Conservation (phyloP, 2,329 filamentous ascomycete genomes). For the Elsinoe necatrix region DNA sequence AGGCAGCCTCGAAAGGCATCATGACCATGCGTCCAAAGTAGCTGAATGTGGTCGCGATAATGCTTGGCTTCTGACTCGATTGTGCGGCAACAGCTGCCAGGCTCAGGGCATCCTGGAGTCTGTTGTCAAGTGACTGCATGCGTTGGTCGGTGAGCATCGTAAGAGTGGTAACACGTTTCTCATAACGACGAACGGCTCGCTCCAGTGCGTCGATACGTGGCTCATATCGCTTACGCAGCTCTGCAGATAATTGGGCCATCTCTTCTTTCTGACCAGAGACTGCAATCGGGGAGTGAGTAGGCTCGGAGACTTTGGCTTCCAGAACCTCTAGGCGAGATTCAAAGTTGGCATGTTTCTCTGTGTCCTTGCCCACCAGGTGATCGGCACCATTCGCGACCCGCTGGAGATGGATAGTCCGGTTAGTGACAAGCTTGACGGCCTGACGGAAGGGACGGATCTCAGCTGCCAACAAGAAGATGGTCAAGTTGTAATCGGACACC, state of each 20-base stretch:
- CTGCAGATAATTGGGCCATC: slow-evolving; percentile 32
- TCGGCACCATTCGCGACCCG: slow-evolving; percentile 47
- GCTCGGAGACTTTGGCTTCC: slow-evolving; percentile 26
- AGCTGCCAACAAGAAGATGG: slow-evolving; percentile 78
- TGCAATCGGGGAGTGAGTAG: slow-evolving; percentile 22
- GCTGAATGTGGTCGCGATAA: slow-evolving; percentile 20
- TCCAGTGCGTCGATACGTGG: slow-evolving; percentile 82
- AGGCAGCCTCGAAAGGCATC: slow-evolving; percentile 13
- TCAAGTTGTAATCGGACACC: slow-evolving; percentile 86
- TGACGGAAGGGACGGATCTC: slow-evolving; percentile 79
- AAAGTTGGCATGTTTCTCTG: slow-evolving; percentile 21
- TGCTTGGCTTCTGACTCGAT: slow-evolving; percentile 24
- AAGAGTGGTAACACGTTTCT: slow-evolving; percentile 74
- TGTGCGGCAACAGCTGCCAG: slow-evolving; percentile 67
- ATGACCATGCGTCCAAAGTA: slow-evolving; percentile 10
- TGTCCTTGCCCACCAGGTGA: slow-evolving; percentile 19
- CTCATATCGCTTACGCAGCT: slow-evolving; percentile 58
- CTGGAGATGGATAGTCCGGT: slow-evolving; percentile 73
- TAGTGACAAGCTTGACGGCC: slow-evolving; percentile 68
- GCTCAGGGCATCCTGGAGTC: slow-evolving; percentile 67
- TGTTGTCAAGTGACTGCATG: slow-evolving; percentile 61
- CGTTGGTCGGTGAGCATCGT: slow-evolving; percentile 68
- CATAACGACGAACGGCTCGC: slow-evolving; percentile 79
- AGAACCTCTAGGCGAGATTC: slow-evolving; percentile 25
- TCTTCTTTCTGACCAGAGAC: slow-evolving; percentile 27